Percentiles rank a stretch among this genome's conserved stretches.
Conservation (phyloP, 2,329 filamentous ascomycete species). For the Colletotrichum magnum region DNA sequence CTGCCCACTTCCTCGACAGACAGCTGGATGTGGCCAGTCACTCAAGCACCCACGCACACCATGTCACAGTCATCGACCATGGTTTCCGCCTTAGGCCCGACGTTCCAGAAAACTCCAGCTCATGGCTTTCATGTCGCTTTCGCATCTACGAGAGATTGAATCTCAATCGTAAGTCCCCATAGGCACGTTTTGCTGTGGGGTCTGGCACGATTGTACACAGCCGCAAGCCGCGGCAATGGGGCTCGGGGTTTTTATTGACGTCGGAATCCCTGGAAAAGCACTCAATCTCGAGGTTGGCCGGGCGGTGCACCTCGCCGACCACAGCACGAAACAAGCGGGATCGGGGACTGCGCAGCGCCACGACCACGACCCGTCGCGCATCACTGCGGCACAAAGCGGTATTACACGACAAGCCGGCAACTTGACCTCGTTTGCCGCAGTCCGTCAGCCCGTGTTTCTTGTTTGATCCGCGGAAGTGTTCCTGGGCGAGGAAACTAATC, state of each 20-base stretch:
- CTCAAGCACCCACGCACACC: background rate
- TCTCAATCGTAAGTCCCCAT: conserved; percentile 6
- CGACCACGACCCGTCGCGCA: conserved; percentile 5
- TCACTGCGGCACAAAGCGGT: background rate
- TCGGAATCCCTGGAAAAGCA: conserved; percentile 12
- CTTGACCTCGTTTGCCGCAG: background rate
- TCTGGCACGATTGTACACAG: conserved; percentile 33
- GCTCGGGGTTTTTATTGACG: conserved; percentile 18
- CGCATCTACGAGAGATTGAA: conserved; percentile 17
- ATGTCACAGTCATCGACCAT: conserved; percentile 6
- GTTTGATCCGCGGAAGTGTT: background rate
- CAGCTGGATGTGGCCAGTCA: conserved; percentile 7
- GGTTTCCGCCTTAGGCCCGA: conserved; percentile 6
- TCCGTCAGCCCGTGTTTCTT: background rate
- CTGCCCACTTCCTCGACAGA: background rate
- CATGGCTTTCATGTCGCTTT: conserved; percentile 14
- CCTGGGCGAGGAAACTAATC: background rate
- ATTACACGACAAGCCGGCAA: conserved; percentile 10
- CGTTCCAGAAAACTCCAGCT: conserved; percentile 4
- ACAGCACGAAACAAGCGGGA: conserved; percentile 25
- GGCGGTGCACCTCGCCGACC: conserved; percentile 33
- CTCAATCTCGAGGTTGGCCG: conserved; percentile 1
- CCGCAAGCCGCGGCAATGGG: conserved; percentile 30
- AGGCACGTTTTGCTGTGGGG: conserved; percentile 14
- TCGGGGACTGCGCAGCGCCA: conserved; percentile 35